These are phyloP conservation scores for Aspergillus puulaauensis DNA, from an alignment of 2,329 filamentous ascomycete genomes.

Conservation along the genomic window DNA sequence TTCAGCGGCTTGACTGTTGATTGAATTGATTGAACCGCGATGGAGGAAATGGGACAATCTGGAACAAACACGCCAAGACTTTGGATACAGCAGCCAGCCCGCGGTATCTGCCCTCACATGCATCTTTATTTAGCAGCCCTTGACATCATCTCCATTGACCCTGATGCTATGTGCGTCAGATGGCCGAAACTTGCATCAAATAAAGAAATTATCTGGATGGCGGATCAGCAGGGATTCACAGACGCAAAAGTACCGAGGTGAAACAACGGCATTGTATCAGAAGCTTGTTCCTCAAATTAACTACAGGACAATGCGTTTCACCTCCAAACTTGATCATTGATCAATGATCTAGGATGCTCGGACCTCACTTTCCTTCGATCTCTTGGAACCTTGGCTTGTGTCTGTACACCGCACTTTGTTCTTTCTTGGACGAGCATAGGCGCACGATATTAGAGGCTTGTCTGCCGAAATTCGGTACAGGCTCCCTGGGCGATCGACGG, in stretches of 20 bases:
- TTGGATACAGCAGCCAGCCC: neutral
- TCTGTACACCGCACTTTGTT: neutral
- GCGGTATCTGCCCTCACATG: neutral
- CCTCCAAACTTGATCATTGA: neutral
- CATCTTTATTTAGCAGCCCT: too few relatives aligned
- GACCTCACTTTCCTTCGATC: neutral
- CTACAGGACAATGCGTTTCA: neutral
- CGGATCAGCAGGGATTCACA: neutral
- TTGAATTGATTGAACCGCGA: slow-evolving; percentile 7
- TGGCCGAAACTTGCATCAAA: neutral
- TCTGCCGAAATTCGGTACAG: too few relatives aligned
- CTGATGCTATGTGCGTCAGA: neutral
- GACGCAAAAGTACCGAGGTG: neutral
- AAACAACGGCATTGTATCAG: slow-evolving; percentile 6
- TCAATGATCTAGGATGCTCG: neutral
- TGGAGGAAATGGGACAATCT: neutral
- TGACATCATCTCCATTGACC: too few relatives aligned
- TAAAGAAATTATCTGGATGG: neutral
- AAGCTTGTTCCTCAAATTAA: neutral
- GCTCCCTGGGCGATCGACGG: too few relatives aligned
- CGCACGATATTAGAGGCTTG: too few relatives aligned
- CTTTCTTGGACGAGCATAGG: too few relatives aligned
- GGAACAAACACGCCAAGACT: slow-evolving; percentile 20
- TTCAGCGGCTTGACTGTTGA: neutral
- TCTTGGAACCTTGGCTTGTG: neutral